Conservation (phyloP, 73 alveolate species). For the Paramecium sexaurelia region DNA sequence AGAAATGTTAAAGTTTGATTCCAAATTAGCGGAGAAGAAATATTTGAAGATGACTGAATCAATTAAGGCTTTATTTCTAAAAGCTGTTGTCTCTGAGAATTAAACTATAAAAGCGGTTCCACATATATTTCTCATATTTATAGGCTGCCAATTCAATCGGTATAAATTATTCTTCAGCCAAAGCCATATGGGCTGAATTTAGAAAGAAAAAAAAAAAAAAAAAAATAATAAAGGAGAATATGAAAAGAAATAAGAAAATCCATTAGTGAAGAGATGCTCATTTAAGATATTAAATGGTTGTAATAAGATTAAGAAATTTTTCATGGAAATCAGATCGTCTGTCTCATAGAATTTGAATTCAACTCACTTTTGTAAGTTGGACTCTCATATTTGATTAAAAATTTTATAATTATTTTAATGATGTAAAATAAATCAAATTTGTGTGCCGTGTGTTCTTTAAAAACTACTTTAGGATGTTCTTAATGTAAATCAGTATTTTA, state of each 20-base stretch:
- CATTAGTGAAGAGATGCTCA: background rate
- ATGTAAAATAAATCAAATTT: background rate
- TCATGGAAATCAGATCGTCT: slow-evolving; percentile 28
- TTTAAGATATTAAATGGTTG: slow-evolving; percentile 6
- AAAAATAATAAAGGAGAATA: background rate
- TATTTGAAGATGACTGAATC: slow-evolving; percentile 48
- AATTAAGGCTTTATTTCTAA: slow-evolving; percentile 17
- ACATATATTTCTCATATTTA: background rate
- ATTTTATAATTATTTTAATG: background rate
- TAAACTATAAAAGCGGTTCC: slow-evolving; percentile 20
- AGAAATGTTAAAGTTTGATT: slow-evolving; percentile 38
- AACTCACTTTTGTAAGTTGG: background rate
- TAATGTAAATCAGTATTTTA: slow-evolving; percentile 48
- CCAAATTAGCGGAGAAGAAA: slow-evolving; percentile 16
- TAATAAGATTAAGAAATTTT: slow-evolving; percentile 28
- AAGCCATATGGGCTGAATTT: slow-evolving; percentile 61
- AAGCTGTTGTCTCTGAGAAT: slow-evolving; percentile 41
- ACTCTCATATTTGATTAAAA: background rate
- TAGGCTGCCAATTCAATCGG: slow-evolving; percentile 49
- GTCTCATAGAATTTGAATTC: slow-evolving; percentile 39
- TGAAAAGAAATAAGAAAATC: background rate
- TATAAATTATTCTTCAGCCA: slow-evolving; percentile 37
- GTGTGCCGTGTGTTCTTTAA: slow-evolving; percentile 18
- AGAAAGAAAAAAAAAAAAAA: background rate
- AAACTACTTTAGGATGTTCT: slow-evolving; percentile 51